Conservation (phyloP, 371 early-diverging fungal species). For the Apophysomyces sp. region DNA sequence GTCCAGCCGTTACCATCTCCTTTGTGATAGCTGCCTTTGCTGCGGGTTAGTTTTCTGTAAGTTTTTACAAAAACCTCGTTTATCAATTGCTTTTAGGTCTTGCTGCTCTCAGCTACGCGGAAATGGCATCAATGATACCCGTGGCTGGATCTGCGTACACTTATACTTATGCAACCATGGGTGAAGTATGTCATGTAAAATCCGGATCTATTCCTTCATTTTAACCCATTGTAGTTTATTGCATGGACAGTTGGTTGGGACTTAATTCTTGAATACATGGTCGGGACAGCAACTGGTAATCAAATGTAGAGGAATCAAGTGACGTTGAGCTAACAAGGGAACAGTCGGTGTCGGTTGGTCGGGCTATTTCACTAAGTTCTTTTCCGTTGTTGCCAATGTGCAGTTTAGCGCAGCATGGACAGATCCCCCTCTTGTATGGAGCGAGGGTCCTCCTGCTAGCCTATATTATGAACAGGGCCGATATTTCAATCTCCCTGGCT, state of each 20-base stretch:
- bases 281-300: constrained; percentile 69
- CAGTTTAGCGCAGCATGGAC: constrained; percentile 53
- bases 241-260: constrained; percentile 89
- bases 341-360: constrained; percentile 73
- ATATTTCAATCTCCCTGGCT: constrained; percentile 76
- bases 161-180: constrained; percentile 82
- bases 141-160: constrained; percentile 85
- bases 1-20: constrained; percentile 80
- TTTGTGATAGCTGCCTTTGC: constrained; percentile 76
- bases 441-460: constrained; percentile 26
- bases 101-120: constrained; percentile 80
- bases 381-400: constrained; percentile 56
- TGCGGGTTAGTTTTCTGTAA: no score
- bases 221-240: constrained; percentile 37
- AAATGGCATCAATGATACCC: constrained; percentile 83
- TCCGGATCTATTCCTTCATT: no score
- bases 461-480: constrained; percentile 47
- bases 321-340: background rate
- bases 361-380: constrained; percentile 71
- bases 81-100: constrained; percentile 51
- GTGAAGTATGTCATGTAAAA: no score
- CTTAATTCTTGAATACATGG: constrained; percentile 81
- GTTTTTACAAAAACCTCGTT: no score
- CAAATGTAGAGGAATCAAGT: background rate
- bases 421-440: constrained; percentile 64